phyloP scores from a whole-genome alignment of 2,329 filamentous ascomycete genomes.

The Atkinsonella hypoxylon region DNA sequence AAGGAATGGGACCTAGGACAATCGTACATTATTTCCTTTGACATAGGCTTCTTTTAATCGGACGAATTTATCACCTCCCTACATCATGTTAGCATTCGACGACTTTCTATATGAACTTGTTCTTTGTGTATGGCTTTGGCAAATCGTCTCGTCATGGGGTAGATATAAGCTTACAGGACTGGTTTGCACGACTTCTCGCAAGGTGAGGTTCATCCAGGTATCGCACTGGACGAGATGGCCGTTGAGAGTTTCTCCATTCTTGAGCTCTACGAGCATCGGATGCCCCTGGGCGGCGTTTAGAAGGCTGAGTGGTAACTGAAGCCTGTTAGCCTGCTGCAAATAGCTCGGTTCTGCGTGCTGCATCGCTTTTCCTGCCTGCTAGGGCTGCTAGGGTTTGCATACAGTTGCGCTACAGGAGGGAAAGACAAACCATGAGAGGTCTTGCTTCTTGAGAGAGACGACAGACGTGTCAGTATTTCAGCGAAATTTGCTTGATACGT shows the following conservation, averaged over 20 bases:
- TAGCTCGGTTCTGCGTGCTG: not conserved
- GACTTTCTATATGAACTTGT: not conserved
- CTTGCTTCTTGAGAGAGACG: not conserved
- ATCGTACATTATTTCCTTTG: slow-evolving; percentile 79
- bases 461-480: not conserved
- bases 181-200: slow-evolving; percentile 95
- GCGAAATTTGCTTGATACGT: not conserved
- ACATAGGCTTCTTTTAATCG: slow-evolving; percentile 90
- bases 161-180: slow-evolving; percentile 49
- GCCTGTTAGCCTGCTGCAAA: not conserved
- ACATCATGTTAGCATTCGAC: not conserved
- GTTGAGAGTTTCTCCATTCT: slow-evolving; percentile 95
- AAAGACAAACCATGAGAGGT: not conserved
- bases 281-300: slow-evolving; percentile 94
- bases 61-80: slow-evolving; percentile 91
- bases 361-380: not conserved
- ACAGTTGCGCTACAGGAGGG: not conserved
- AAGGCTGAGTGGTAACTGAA: slow-evolving; percentile 62
- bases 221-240: slow-evolving; percentile 94
- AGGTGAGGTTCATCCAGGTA: slow-evolving; percentile 98
- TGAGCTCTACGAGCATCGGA: slow-evolving; percentile 94
- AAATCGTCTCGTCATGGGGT: not conserved
- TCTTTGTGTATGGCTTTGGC: not conserved
- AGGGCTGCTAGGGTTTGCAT: not conserved
- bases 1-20: not conserved